phyloP scores from a whole-genome alignment of 306 rosid genomes.

The Lathyrus aphaca region DNA sequence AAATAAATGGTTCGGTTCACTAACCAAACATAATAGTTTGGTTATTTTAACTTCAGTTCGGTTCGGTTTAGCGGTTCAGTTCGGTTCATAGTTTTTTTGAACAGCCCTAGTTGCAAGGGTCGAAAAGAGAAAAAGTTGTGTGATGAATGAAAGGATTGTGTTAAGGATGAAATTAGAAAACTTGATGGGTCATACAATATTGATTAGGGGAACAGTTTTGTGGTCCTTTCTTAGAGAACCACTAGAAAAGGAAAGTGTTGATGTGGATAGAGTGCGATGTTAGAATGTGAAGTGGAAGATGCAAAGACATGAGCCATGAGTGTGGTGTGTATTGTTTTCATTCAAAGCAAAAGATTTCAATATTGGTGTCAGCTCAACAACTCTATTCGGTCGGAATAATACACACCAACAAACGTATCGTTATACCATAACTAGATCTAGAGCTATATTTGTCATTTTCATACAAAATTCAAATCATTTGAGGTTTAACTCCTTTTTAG shows the following conservation, averaged over 20 bases:
- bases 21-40: too few relatives aligned
- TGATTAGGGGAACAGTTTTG: slow-evolving; percentile 51
- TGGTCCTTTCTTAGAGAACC: slow-evolving; percentile 58
- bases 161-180: slow-evolving; percentile 51
- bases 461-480: slow-evolving; percentile 30
- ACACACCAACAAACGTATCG: slow-evolving; percentile 54
- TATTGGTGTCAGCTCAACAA: slow-evolving; percentile 46
- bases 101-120: too few relatives aligned
- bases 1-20: too few relatives aligned
- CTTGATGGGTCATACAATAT: slow-evolving; percentile 62
- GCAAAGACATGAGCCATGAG: neutral
- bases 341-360: slow-evolving; percentile 43
- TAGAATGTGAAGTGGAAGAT: slow-evolving; percentile 14
- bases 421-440: slow-evolving; percentile 40
- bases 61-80: too few relatives aligned
- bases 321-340: slow-evolving; percentile 31
- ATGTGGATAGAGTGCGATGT: slow-evolving; percentile 43
- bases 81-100: too few relatives aligned
- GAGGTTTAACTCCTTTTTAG: slow-evolving; percentile 41
- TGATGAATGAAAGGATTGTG: slow-evolving; percentile 39
- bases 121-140: slow-evolving; percentile 42
- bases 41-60: too few relatives aligned
- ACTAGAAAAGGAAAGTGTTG: slow-evolving; percentile 43
- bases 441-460: slow-evolving; percentile 40
- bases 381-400: slow-evolving; percentile 74